These are phyloP conservation scores for Vigna radiata DNA, from an alignment of 306 rosid species.

Conservation along the genomic window DNA sequence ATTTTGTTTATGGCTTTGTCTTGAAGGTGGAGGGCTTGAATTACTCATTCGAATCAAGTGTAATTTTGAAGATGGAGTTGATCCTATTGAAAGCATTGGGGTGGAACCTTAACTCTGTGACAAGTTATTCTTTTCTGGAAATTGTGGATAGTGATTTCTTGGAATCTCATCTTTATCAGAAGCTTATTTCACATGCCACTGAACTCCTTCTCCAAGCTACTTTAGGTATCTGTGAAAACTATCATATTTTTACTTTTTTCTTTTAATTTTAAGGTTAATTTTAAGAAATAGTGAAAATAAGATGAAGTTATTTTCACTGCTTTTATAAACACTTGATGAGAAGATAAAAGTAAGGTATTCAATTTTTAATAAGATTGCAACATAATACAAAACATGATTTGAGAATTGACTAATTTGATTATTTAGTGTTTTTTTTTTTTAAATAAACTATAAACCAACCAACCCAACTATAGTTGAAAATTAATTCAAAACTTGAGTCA, in stretches of 20 bases:
- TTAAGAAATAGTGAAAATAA: background rate
- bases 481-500: no score
- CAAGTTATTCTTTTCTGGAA: slow-evolving; percentile 17
- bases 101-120: slow-evolving; percentile 4
- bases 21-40: slow-evolving; percentile 10
- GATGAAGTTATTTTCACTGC: background rate
- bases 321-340: background rate
- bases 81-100: slow-evolving; percentile 1
- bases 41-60: background rate
- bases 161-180: background rate
- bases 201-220: slow-evolving; percentile 1
- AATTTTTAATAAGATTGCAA: background rate
- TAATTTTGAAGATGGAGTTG: slow-evolving; percentile 10
- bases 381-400: no score
- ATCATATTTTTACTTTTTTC: no score
- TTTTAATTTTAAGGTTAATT: background rate
- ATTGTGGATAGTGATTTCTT: background rate
- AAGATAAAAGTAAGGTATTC: background rate
- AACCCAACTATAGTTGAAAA: no score
- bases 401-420: no score
- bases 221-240: background rate
- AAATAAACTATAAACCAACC: no score
- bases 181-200: background rate
- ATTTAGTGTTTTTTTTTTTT: no score
- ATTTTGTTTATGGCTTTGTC: background rate